phyloP scores from a whole-genome alignment of 1,284 basidiomycete species.

The Trichosporon ovoides region DNA sequence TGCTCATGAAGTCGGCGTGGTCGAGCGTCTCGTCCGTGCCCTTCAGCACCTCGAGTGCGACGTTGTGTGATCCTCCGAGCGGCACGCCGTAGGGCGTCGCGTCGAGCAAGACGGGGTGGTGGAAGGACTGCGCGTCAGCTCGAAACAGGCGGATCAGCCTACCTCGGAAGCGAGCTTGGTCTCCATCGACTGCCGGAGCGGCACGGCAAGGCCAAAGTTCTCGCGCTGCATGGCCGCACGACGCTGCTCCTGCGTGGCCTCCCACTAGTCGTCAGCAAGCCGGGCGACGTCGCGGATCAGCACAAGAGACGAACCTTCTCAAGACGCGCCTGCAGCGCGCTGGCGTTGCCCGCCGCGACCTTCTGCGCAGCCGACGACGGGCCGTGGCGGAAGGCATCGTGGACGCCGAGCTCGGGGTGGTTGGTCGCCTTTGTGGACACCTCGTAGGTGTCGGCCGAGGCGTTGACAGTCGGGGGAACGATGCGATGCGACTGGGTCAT shows the following conservation, averaged over 20 bases:
- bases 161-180: slow-evolving; percentile 76
- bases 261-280: slow-evolving; percentile 61
- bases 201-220: slow-evolving; percentile 78
- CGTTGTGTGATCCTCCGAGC: slow-evolving; percentile 55
- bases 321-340: slow-evolving; percentile 43
- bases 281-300: background rate
- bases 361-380: slow-evolving; percentile 36
- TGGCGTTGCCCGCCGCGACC: slow-evolving; percentile 31
- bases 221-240: slow-evolving; percentile 80
- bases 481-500: slow-evolving; percentile 34
- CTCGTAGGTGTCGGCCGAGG: slow-evolving; percentile 35
- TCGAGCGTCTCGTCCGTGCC: slow-evolving; percentile 79
- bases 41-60: slow-evolving; percentile 84
- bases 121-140: slow-evolving; percentile 10
- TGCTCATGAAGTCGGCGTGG: slow-evolving; percentile 62
- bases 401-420: slow-evolving; percentile 41
- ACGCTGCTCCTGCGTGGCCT: slow-evolving; percentile 81
- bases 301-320: slow-evolving; percentile 37
- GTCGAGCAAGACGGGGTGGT: slow-evolving; percentile 39
- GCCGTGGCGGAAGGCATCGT: slow-evolving; percentile 46
- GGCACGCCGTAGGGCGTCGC: slow-evolving; percentile 38
- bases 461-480: slow-evolving; percentile 37
- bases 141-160: slow-evolving; percentile 40
- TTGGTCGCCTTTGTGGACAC: slow-evolving; percentile 43
- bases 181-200: slow-evolving; percentile 88